These are phyloP conservation scores for Fusarium floridanum DNA, from an alignment of 2,329 filamentous ascomycete genomes.

Conservation along the genomic window DNA sequence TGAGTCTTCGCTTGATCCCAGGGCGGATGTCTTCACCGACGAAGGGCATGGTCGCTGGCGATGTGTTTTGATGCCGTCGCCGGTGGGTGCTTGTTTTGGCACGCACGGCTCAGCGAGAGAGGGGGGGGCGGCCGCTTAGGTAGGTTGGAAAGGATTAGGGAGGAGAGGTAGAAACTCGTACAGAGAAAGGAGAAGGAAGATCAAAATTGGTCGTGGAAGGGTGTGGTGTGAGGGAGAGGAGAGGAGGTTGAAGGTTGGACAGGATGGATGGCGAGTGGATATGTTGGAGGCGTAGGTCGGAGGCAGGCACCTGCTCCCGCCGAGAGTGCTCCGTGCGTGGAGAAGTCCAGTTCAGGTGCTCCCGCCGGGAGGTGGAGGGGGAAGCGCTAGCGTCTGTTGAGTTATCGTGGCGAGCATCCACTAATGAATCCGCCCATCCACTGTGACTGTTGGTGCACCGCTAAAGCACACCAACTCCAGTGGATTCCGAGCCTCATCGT, in stretches of 20 bases:
- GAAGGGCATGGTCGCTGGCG: constrained; percentile 50
- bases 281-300: constrained; percentile 14
- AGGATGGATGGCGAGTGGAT: constrained; percentile 16
- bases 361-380: constrained; percentile 21
- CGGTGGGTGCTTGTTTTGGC: constrained; percentile 27
- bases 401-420: not conserved
- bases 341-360: not conserved
- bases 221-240: not conserved
- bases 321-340: constrained; percentile 1
- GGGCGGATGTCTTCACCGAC: constrained; percentile 50
- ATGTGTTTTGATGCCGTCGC: constrained; percentile 21
- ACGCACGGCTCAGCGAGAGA: constrained; percentile 28
- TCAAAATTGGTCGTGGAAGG: constrained; percentile 1
- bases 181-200: not conserved
- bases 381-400: constrained; percentile 9
- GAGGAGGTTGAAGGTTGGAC: not conserved
- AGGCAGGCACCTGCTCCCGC: constrained; percentile 25
- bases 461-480: not conserved
- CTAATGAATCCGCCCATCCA: not conserved
- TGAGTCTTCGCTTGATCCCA: constrained; percentile 53
- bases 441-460: not conserved
- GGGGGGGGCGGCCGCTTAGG: not conserved
- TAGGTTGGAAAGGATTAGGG: not conserved
- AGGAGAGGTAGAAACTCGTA: not conserved
- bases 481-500: not conserved